Conservation (phyloP, 2,329 filamentous ascomycete species). For the Arachnomyces sp. region DNA sequence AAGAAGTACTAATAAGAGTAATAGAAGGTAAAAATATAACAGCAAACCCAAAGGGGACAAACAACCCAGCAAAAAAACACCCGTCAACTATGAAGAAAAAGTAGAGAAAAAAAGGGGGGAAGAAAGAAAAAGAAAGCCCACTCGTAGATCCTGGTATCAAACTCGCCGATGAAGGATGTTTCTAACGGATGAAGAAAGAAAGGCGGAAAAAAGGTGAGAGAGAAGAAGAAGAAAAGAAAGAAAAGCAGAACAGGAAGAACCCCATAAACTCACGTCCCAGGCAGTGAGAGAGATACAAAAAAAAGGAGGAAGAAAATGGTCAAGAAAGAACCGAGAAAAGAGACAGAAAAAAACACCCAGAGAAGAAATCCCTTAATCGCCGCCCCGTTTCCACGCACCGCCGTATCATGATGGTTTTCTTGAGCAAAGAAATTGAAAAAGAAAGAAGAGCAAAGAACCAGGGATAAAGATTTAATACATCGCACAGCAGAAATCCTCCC, state of each 20-base stretch:
- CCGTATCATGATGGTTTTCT: conserved; percentile 8
- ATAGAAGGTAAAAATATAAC: conserved; percentile 6
- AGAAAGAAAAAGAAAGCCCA: conserved; percentile 17
- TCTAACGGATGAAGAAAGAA: conserved; percentile 25
- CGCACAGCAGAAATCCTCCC: conserved; percentile 10
- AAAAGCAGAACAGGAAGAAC: not conserved
- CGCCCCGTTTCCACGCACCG: conserved; percentile 12
- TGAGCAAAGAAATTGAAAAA: conserved; percentile 7
- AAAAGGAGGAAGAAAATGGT: conserved; percentile 11
- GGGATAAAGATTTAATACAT: conserved; percentile 11
- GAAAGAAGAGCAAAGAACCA: conserved; percentile 5
- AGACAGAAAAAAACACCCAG: conserved; percentile 19
- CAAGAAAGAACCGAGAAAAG: conserved; percentile 10
- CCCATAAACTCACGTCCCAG: too few species aligned
- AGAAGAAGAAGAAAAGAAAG: conserved; percentile 2
- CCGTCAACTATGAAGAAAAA: conserved; percentile 6
- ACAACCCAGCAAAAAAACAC: not conserved
- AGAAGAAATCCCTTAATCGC: conserved; percentile 15
- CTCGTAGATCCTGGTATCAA: conserved; percentile 32
- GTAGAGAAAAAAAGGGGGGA: too few species aligned
- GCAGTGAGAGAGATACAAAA: conserved; percentile 3
- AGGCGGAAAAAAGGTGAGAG: conserved; percentile 15
- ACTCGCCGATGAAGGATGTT: conserved; percentile 32
- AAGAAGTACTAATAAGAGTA: not conserved
- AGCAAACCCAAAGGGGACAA: not conserved